Evolutionary conservation across 805 yeast species (phyloP), one percentile per base, ranked within the genome.

Genomic region (Ascoidea asiatica): DNA sequence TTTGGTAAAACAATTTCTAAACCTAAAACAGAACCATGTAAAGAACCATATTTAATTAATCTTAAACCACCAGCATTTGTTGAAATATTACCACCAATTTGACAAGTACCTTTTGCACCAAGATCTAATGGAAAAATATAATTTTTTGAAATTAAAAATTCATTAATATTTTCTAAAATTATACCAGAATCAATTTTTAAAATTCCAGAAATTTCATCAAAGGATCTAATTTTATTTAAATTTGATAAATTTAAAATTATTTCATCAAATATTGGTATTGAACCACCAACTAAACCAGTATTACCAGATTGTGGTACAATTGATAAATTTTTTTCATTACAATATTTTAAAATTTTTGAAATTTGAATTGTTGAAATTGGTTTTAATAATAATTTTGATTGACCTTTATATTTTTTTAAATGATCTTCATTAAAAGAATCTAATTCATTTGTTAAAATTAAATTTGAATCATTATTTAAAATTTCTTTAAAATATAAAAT

Each of bases 301-400:
- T 90, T 89, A 53, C 97, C 97, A 58, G 97, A 96, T 64, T 90
- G 97, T 15, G 97, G 97, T 7, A 87, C 95, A 41, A 89, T 77
- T 0, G 97, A 95, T 22, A 89, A 62, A 48, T 72, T 75, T 42
- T 77, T 63, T 23, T 79, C 84, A 56, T 83, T 82, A 67, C 95
- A 86, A 63, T 87, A 81, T 59, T 76, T 77, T 57, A 90, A 57
- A 49, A 90, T 85, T 53, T 76, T 57, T 2, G 89, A 70, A 17
- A 90, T 80, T 60, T 89, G 89, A 49, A 81, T 77, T 2, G 86
- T 76, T 13, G 83, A 73, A 54, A 79, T 81, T 36, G 97, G 97
- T 60, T 81, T 85, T 51, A 89, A 67, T 1, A 87, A 88, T 22
- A 90, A 58, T 54, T 73, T 67, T 0, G 95, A 79, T 56, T 83